Base-by-base conservation (phyloP, 306 rosid genomes). In the Mucuna pruriens region DNA sequence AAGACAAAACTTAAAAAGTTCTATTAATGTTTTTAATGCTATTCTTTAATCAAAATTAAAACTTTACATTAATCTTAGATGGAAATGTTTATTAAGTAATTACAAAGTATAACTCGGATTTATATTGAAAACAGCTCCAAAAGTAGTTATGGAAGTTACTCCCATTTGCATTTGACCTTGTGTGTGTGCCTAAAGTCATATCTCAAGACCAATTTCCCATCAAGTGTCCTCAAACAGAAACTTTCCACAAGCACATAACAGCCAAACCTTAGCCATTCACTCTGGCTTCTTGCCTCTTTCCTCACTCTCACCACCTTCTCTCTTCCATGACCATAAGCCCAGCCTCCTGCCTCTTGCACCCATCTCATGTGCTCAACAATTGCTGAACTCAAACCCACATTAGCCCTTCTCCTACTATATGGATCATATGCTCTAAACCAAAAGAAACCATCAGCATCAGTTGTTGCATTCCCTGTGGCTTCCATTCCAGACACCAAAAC, bases 281-380 rank as follows among this genome's bases (percentile, higher is more conserved):
- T 81, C 48, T 73, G 80, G 57, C 82, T 68, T 57, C 45, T 88
- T 5, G 70, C 80, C 82, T 88, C 90, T 74, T 90, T 94, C 49
- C 73, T 84, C 9, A 82, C 86, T 40, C 83, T 88, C 76, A 87
- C 90, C 39, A 90, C 81, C 55, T 66, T 86, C 45, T 86, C 94
- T 66, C 57, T 80, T 11, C 88, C 91, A 74, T 85, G 4, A 67
- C 88, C 91, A 79, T 85, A n/a, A 72, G 79, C 77, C 96, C 98
- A 89, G 2, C 94, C 92, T 55, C 92, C 96, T 25, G 78, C 92
- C 79, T 94, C 94, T 80, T 92, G 71, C 45, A 94, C 90, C 94
- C 94, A 92, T 63, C 73, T 88, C 90, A 91, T 89, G 16, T 90
- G 78, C 62, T 91, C 94, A 36, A 90, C 81, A 44, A 92, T 82